Conservation (phyloP, 441 rosid genomes). For the Bocquillonia castaneifolia region DNA sequence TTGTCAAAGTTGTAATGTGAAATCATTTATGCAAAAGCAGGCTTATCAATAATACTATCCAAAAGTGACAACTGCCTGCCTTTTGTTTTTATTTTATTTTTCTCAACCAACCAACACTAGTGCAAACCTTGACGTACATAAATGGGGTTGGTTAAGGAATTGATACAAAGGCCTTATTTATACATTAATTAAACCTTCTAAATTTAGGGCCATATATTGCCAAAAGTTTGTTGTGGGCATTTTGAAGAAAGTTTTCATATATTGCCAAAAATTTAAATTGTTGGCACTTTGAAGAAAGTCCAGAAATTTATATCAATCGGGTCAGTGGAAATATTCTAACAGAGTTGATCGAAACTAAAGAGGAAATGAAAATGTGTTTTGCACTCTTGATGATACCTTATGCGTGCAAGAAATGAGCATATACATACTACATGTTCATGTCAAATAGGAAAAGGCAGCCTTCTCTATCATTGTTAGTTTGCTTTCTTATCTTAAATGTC, state of each 20-base stretch:
- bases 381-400: not conserved
- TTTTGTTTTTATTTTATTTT: not conserved
- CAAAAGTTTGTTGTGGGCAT: not conserved
- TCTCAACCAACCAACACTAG: slow-evolving; percentile 11
- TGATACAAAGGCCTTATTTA: not conserved
- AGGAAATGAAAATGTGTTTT: not conserved
- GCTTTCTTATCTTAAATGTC: too few relatives aligned
- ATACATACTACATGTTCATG: not conserved
- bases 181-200: not conserved
- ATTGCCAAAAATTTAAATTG: not conserved
- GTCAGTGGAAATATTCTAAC: not conserved
- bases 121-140: not conserved
- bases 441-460: not conserved
- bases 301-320: not conserved
- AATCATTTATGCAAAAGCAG: not conserved
- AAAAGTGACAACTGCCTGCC: not conserved
- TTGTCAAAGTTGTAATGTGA: slow-evolving; percentile 2
- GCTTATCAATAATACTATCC: not conserved
- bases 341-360: not conserved
- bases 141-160: slow-evolving; percentile 4
- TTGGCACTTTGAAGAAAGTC: not conserved
- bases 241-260: not conserved
- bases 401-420: not conserved
- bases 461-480: too few relatives aligned
- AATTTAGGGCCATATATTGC: not conserved